phyloP scores from a whole-genome alignment of 2,329 filamentous ascomycete genomes.

The Kalmusia sp. region DNA sequence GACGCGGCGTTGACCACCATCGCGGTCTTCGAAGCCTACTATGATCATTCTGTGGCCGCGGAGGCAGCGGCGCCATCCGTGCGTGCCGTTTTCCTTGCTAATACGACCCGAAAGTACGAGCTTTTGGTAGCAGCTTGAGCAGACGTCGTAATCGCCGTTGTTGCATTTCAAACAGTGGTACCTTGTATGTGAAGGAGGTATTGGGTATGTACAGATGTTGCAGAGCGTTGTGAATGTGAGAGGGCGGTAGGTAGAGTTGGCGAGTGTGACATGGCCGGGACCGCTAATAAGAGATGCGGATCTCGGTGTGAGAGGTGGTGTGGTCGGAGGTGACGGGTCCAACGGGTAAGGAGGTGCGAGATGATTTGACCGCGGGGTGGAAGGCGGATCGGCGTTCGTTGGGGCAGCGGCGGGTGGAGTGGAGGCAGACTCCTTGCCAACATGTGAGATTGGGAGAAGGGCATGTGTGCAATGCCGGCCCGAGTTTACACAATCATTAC shows the following conservation, averaged over 20 bases:
- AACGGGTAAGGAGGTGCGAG: constrained; percentile 34
- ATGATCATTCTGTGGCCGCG: constrained; percentile 85
- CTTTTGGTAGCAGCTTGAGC: constrained; percentile 75
- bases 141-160: constrained; percentile 87
- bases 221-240: constrained; percentile 78
- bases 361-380: constrained; percentile 20
- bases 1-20: constrained; percentile 71
- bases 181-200: constrained; percentile 71
- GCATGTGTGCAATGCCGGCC: constrained; percentile 83
- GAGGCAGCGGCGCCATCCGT: constrained; percentile 84
- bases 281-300: constrained; percentile 50
- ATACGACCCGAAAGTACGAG: constrained; percentile 71
- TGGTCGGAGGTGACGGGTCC: constrained; percentile 36
- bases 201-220: constrained; percentile 77
- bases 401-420: constrained; percentile 12
- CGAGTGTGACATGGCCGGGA: constrained; percentile 41
- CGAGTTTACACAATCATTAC: constrained; percentile 84
- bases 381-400: constrained; percentile 23
- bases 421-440: constrained; percentile 37
- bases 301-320: constrained; percentile 50
- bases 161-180: constrained; percentile 84
- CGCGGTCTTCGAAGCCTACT: constrained; percentile 74
- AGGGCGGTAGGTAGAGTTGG: constrained; percentile 63
- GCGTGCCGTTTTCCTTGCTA: constrained; percentile 75
- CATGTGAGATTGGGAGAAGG: constrained; percentile 76